These are phyloP conservation scores for Xylaria intraflava DNA, from an alignment of 495 filamentous ascomycete genomes.

Conservation along the genomic window DNA sequence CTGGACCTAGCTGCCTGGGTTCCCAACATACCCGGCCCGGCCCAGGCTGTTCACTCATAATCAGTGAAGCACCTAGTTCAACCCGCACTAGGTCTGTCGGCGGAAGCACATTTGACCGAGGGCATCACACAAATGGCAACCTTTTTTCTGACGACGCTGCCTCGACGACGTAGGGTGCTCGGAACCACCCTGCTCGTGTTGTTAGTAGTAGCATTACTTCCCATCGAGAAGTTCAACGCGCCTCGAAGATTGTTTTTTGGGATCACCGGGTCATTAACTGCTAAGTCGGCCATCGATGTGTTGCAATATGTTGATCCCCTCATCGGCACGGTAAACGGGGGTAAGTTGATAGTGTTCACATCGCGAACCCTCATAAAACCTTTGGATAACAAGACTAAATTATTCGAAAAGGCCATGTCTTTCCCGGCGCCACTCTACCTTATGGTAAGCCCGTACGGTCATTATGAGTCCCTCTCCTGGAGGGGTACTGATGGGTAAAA, in stretches of 20 bases:
- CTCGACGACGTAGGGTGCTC: slow-evolving; percentile 31
- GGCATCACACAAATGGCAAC: not conserved
- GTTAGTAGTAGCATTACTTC: slow-evolving; percentile 23
- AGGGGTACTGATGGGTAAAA: not conserved
- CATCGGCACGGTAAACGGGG: slow-evolving; percentile 58
- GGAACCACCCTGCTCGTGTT: slow-evolving; percentile 21
- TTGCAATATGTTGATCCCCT: slow-evolving; percentile 47
- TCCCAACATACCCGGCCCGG: not conserved
- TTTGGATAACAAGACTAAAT: not conserved
- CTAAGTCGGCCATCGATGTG: slow-evolving; percentile 23
- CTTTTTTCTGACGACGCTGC: slow-evolving; percentile 23
- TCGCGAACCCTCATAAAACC: not conserved
- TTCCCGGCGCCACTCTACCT: slow-evolving; percentile 62
- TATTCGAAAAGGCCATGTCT: slow-evolving; percentile 50
- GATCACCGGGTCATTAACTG: slow-evolving; percentile 11
- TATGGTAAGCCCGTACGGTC: slow-evolving; percentile 42
- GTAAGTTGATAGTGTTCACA: slow-evolving; percentile 19
- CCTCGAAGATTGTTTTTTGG: slow-evolving; percentile 15
- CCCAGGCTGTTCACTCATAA: too few relatives aligned
- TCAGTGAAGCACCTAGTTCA: not conserved
- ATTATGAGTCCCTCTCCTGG: not conserved
- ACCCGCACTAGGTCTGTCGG: too few relatives aligned
- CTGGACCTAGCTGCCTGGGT: not conserved
- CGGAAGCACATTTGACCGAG: not conserved
- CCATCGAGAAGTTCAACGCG: slow-evolving; percentile 27